Evolutionary conservation across 163 green algal genomes (phyloP), one percentile per base, ranked within the genome.

Genomic region (Chloromonas sp.): DNA sequence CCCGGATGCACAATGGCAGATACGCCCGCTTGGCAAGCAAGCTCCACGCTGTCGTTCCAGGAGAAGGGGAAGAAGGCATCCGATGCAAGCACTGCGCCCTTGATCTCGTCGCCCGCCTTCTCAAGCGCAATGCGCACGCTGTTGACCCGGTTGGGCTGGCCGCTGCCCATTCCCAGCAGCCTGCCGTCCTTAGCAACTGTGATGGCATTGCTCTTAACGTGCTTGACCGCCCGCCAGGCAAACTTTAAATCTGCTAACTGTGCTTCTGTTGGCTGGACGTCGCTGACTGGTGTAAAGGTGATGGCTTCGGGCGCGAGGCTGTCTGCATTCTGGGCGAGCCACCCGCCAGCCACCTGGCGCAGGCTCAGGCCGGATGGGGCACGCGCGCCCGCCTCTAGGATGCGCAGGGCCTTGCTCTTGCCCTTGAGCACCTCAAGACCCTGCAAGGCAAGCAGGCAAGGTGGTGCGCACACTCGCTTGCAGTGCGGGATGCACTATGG

Each of bases 41-140:
- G 96, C 93, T 99, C 97, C 61, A 99, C 97, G 0, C 89, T 95
- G 91, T 92, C 97, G 84, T 92, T 92, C 95, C 96, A 98, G 0
- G 93, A 95, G 88, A 99, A 99, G 62, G 97, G 97, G 92, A 99
- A 99, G 91, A 99, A 99, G 1, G 97, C 97, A 83, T 99, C 97
- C 36, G 87, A 95, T 3, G 97, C 97, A 36, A 99, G 89, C 76
- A 98, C 97, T 0, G 94, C 89, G 15, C 96, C 97, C 92, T 83
- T 58, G 71, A 91, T 86, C 59, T 90, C 87, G 0, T 58, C 86
- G 8, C 62, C 84, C n/a, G 88, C 96, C 93, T 99, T 99, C 90
- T 99, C 97, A 66, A 99, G 83, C 0, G 96, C 95, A 83, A 99
- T 99, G 81, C 87, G 87, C 61, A 90, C 81, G 8, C n/a, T 83